Conservation (phyloP, 805 yeast genomes). For the Blastobotrys parvus region DNA sequence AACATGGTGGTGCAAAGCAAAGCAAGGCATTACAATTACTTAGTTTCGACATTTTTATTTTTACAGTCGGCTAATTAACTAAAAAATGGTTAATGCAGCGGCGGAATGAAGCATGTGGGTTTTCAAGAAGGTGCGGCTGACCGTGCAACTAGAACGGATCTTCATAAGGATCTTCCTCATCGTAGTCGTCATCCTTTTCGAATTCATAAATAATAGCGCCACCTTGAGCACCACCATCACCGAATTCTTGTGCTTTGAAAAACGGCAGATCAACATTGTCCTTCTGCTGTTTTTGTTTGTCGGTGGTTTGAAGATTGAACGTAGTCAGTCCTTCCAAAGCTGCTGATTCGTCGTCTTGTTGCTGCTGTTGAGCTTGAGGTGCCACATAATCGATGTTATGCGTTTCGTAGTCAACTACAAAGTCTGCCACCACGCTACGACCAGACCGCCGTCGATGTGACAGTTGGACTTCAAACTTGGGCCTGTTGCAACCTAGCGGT, state of each 20-base stretch:
- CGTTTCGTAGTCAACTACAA: constrained; percentile 39
- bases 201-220: constrained; percentile 95
- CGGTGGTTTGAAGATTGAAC: constrained; percentile 70
- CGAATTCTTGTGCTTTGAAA: constrained; percentile 68
- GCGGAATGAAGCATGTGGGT: no score
- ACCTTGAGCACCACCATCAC: constrained; percentile 53
- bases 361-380: constrained; percentile 22
- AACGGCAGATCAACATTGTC: constrained; percentile 89
- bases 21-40: no score
- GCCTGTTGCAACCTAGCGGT: constrained; percentile 45
- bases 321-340: constrained; percentile 72
- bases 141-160: constrained; percentile 64
- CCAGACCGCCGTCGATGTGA: constrained; percentile 81
- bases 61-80: no score
- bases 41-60: no score
- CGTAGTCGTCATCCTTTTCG: constrained; percentile 96
- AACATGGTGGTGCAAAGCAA: no score
- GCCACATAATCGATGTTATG: constrained; percentile 36
- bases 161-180: constrained; percentile 96
- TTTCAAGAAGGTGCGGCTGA: no score
- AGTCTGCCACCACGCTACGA: constrained; percentile 52
- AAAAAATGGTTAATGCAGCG: no score
- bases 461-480: constrained; percentile 40
- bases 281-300: constrained; percentile 65
- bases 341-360: constrained; percentile 37